Percentiles rank a stretch among this genome's conserved stretches.
phyloP scores from a whole-genome alignment of 2,329 filamentous ascomycete genomes.

The Whalleya microplaca region DNA sequence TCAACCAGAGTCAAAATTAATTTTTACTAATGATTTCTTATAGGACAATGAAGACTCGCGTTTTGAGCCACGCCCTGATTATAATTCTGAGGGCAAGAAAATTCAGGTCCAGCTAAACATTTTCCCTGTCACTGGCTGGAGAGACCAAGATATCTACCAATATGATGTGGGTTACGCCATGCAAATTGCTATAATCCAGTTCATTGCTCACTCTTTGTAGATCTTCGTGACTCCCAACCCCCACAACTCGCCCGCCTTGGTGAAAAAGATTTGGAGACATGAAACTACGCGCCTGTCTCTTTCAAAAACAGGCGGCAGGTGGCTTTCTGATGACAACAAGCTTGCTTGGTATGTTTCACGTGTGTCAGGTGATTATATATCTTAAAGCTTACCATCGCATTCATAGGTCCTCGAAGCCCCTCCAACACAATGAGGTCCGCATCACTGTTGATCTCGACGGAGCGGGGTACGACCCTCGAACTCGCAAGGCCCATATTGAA shows the following conservation, averaged over 20 bases:
- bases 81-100: conserved; percentile 59
- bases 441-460: conserved; percentile 74
- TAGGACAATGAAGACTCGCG: conserved; percentile 35
- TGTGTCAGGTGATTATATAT: not conserved
- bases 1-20: not conserved
- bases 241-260: conserved; percentile 61
- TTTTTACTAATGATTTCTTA: conserved; percentile 17
- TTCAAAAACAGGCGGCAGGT: conserved; percentile 55
- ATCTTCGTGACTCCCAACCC: conserved; percentile 66
- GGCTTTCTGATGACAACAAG: conserved; percentile 82
- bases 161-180: conserved; percentile 71
- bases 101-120: conserved; percentile 70
- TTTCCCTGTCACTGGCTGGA: conserved; percentile 67
- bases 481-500: conserved; percentile 3
- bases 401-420: conserved; percentile 42
- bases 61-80: conserved; percentile 54
- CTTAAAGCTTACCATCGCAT: conserved; percentile 13
- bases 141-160: conserved; percentile 69
- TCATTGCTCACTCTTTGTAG: conserved; percentile 45
- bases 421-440: conserved; percentile 54
- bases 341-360: conserved; percentile 74
- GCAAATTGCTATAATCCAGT: too few relatives aligned
- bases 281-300: conserved; percentile 57
- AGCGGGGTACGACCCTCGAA: conserved; percentile 31
- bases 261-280: conserved; percentile 78